These are phyloP conservation scores for Aureobasidium sp. DNA, from an alignment of 2,329 filamentous ascomycete species.

Conservation along the genomic window DNA sequence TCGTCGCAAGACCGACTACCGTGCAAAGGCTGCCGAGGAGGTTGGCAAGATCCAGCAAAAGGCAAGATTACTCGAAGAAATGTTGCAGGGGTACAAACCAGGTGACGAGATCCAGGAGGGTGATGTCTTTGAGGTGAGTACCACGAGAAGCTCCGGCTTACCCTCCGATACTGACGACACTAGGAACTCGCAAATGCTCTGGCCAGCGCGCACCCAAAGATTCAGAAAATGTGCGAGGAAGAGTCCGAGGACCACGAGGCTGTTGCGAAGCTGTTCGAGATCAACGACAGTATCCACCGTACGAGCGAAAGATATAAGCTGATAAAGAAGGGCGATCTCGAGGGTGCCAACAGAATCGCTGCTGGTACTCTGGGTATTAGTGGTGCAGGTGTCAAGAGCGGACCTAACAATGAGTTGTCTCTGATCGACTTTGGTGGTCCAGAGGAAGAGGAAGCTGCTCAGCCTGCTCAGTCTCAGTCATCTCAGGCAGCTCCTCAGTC, in stretches of 20 bases:
- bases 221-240: slow-evolving; percentile 99
- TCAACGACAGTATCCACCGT: slow-evolving; percentile 97
- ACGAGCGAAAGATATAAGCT: slow-evolving; percentile 94
- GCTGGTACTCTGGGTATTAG: slow-evolving; percentile 67
- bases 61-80: slow-evolving; percentile 83
- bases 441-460: slow-evolving; percentile 36
- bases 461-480: slow-evolving; percentile 31
- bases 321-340: slow-evolving; percentile 89
- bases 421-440: slow-evolving; percentile 82
- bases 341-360: slow-evolving; percentile 73
- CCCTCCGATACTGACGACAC: slow-evolving; percentile 8
- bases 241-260: slow-evolving; percentile 96
- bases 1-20: slow-evolving; percentile 91
- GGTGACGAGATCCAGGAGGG: slow-evolving; percentile 70
- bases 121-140: slow-evolving; percentile 56
- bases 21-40: slow-evolving; percentile 94
- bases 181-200: slow-evolving; percentile 81
- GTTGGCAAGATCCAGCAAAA: slow-evolving; percentile 94
- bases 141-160: slow-evolving; percentile 15
- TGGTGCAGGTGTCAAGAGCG: slow-evolving; percentile 53
- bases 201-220: slow-evolving; percentile 93
- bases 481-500: slow-evolving; percentile 34
- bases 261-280: slow-evolving; percentile 88
- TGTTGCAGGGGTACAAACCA: slow-evolving; percentile 72
- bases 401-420: slow-evolving; percentile 71